A percentile compares a stretch with the other conserved stretches of the same genome.
Evolutionary conservation across 345 rosid genomes (phyloP).

Genomic region (Eucalyptus globulus): DNA sequence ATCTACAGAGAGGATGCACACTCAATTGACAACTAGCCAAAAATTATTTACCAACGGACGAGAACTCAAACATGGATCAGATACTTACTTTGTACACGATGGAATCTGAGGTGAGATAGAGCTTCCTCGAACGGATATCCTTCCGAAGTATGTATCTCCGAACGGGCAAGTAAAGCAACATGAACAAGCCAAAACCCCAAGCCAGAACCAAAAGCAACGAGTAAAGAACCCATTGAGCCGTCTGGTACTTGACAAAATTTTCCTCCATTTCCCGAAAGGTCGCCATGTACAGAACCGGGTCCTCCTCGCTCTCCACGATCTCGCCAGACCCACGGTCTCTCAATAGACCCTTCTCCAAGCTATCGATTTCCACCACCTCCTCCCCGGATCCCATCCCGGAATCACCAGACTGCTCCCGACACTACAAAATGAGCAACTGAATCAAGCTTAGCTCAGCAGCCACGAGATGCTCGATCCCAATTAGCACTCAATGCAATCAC

Average conservation of each 20-base stretch:
- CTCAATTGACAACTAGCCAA: background rate
- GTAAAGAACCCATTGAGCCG: constrained; percentile 44
- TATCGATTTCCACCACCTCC: constrained; percentile 41
- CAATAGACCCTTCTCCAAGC: constrained; percentile 42
- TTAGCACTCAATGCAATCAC: background rate
- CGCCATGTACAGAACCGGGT: constrained; percentile 33
- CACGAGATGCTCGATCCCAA: background rate
- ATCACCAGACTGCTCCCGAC: background rate
- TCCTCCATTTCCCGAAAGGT: constrained; percentile 49
- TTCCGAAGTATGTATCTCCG: constrained; percentile 41
- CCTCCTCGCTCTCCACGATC: constrained; percentile 13
- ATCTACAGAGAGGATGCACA: background rate
- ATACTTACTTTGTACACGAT: constrained; percentile 46
- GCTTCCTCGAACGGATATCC: constrained; percentile 53
- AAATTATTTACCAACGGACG: background rate
- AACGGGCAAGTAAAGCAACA: constrained; percentile 51
- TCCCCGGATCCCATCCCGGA: constrained; percentile 24
- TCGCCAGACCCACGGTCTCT: background rate
- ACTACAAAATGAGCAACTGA: background rate
- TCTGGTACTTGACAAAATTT: constrained; percentile 34
- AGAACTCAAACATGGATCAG: background rate
- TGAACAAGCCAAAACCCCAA: constrained; percentile 61
- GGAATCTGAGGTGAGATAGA: constrained; percentile 49
- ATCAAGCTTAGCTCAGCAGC: background rate
- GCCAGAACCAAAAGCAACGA: constrained; percentile 46